Base-by-base conservation (phyloP, 2,329 filamentous ascomycete species). In the Phialophora chinensis region DNA sequence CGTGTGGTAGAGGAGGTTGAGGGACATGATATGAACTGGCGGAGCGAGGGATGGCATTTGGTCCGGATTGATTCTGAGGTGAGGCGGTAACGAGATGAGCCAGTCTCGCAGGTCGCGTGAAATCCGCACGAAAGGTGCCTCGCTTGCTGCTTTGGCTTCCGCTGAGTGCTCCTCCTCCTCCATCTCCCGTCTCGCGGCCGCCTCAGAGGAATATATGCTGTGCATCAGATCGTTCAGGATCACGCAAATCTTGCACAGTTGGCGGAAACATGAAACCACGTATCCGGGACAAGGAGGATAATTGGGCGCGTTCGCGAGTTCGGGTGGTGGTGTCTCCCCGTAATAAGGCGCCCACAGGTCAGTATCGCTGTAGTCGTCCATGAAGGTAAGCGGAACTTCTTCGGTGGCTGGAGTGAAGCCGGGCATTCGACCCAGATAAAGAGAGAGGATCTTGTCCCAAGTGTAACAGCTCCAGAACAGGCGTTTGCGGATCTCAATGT, bases 1-100 rank as follows among this genome's bases (percentile, higher is more conserved):
- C 0, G 83, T 82, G 62, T 86, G 78, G 49, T 84, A 83, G 72
- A 85, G 81, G 3, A 83, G 78, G 47, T 80, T 76, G 0, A 83
- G 73, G 63, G 79, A 81, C 44, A 84, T 74, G 1, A 82, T 77
- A 65, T 83, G 80, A 17, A 80, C 81, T 1, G 82, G 82, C 11
- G 81, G 81, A 6, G 75, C 74, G 1, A 72, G 61, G 8, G 63
- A 60, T 7, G 71, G 70, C 66, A 69, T 73, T 8, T 74, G 76
- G 7, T 73, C 71, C 3, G 75, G 71, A 50, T 79, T 76, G 31
- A 81, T 79, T 17, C 71, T 72, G 0, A 85, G 75, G 71, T 84
- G 80, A 3, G 71, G 47, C 0, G 83, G 84, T 6, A 85, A 67
- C 0, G 72, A 70, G 1, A 72, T 71, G 29, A 77, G 74, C 83